Percentiles rank a stretch among this genome's conserved stretches.
phyloP scores from a whole-genome alignment of 306 rosid species.

The Cucumis sativus region DNA sequence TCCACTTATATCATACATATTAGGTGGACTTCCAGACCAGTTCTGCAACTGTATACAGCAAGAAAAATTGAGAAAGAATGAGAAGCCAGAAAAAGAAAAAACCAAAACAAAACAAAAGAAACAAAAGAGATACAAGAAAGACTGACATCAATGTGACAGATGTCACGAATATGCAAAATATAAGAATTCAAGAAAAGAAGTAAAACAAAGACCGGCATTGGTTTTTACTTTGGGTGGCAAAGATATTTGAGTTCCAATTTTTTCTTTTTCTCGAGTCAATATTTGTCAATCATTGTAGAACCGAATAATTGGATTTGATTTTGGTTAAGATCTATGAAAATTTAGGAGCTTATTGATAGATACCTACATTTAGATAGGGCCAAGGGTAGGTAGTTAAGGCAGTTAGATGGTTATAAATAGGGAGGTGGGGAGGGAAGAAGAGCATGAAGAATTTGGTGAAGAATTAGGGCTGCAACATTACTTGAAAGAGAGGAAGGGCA shows the following conservation, averaged over 20 bases:
- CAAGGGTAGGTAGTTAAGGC: no score
- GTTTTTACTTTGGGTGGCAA: not conserved
- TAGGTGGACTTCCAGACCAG: slow-evolving; percentile 73
- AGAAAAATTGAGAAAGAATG: slow-evolving; percentile 6
- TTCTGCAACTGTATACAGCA: slow-evolving; percentile 47
- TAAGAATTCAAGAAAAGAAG: not conserved
- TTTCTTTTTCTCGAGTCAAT: not conserved
- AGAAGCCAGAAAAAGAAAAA: not conserved
- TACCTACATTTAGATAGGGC: no score
- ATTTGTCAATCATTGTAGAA: not conserved
- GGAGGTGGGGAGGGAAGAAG: no score
- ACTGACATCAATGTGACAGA: not conserved
- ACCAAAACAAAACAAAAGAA: not conserved
- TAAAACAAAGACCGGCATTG: not conserved
- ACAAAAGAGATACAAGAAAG: not conserved
- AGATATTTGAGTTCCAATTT: not conserved
- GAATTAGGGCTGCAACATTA: no score
- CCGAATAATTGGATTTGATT: not conserved
- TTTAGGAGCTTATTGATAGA: no score
- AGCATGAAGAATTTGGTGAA: no score
- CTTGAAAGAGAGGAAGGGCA: no score
- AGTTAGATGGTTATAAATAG: no score
- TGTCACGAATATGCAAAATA: not conserved
- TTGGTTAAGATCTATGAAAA: not conserved
- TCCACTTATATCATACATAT: slow-evolving; percentile 92